Evolutionary conservation across 2,329 filamentous ascomycete species (phyloP).

Genomic region (Pseudogymnoascus sp.): DNA sequence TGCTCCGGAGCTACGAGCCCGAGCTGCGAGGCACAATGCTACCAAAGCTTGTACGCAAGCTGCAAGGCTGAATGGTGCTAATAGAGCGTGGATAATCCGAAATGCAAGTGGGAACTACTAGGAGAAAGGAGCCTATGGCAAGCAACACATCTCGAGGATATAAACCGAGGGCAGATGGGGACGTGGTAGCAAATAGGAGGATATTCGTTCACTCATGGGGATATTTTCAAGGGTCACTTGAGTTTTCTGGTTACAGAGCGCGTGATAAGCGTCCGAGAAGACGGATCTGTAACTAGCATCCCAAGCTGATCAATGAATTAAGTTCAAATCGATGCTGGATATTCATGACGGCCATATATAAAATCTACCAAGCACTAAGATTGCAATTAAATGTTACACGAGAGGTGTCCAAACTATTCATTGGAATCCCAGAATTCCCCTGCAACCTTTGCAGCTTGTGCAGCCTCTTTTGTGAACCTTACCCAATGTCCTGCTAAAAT

Average conservation of each 20-base stretch:
- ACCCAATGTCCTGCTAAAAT: slow-evolving; percentile 31
- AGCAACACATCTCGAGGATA: neutral
- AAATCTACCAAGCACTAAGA: neutral
- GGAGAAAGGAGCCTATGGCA: neutral
- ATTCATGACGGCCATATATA: neutral
- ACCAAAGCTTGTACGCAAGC: neutral
- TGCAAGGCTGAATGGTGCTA: neutral
- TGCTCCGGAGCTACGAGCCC: neutral
- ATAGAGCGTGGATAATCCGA: neutral
- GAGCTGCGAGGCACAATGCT: neutral
- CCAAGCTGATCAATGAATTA: neutral
- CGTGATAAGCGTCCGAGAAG: neutral
- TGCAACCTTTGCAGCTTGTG: slow-evolving; percentile 9
- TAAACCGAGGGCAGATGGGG: neutral
- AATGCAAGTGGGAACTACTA: neutral
- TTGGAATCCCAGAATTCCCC: slow-evolving; percentile 6
- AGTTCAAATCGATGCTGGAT: neutral
- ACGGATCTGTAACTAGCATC: neutral
- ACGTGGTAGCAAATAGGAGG: neutral
- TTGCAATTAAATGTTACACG: neutral
- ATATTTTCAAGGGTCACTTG: neutral
- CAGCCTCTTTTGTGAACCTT: slow-evolving; percentile 35
- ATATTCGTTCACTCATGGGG: neutral
- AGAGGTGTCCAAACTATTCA: neutral
- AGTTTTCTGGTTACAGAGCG: neutral